Evolutionary conservation across 2,329 filamentous ascomycete genomes (phyloP), one percentile per base, ranked within the genome.

Genomic region (Talaromyces sp.): DNA sequence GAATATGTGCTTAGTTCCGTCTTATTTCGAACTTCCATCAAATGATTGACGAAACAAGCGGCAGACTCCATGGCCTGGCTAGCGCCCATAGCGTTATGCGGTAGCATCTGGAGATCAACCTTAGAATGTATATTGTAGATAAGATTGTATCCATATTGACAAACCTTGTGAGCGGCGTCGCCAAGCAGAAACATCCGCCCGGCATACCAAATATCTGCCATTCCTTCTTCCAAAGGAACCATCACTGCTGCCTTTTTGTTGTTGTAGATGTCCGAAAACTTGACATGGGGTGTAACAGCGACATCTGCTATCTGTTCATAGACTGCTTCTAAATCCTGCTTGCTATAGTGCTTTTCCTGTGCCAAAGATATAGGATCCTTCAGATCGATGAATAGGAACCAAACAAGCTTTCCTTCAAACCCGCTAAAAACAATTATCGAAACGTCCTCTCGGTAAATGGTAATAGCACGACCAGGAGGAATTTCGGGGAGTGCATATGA

Each of bases 71-170:
- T 46, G 14, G 25, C 60, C 4, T 54, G 50, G n/a, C 31, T 39
- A 28, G 60, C 60, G 28, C 60, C 60, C 37, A 61, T 57, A 18
- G 50, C 60, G 37, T 39, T 33, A 42, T 61, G 60, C n/a, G 60
- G 60, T 11, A 57, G 14, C 48, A 57, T 46, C 37, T 61, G 39
- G 25, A 14, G 11, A 14, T 28, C 14, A 25, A 16, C 21, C 8
- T 33, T 57, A 35, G 42, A 46, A 46, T 23, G 11, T 46, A 44
- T 23, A 46, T n/a, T n/a, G 37, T 12, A 6, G 16, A 31, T 8
- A 1, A 25, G 8, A 35, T 42, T n/a, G 5, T n/a, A 23, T 12
- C 11, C 21, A 55, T 46, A 1, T 28, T 35, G 8, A 46, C 21
- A 31, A 18, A 18, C 50, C 40, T 56, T 61, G 44, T 61, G 50